phyloP scores from a whole-genome alignment of 208 protist genomes.

The Novymonas esmeraldas region DNA sequence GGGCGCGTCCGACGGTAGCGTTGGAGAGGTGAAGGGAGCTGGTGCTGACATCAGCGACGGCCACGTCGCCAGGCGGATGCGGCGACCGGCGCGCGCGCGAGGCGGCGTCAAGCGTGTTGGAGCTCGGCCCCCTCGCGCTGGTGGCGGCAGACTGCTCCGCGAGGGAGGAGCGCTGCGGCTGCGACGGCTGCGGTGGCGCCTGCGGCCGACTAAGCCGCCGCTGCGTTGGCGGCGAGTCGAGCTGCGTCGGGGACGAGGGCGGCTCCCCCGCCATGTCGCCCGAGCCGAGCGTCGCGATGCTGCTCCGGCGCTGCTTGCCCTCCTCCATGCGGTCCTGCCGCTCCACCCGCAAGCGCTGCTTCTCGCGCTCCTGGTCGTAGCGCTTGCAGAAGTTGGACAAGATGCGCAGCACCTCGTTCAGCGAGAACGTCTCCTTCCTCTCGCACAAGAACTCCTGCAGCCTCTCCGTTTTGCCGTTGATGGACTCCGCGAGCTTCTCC shows the following conservation, averaged over 20 bases:
- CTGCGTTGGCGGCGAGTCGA: not conserved
- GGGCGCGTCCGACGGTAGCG: too few relatives aligned
- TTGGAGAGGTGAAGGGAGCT: too few relatives aligned
- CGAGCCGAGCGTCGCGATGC: not conserved
- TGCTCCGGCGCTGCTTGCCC: not conserved
- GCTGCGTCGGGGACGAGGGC: too few relatives aligned
- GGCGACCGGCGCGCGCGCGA: not conserved
- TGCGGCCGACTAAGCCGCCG: not conserved
- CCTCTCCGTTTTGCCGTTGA: conserved; percentile 47
- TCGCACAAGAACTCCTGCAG: conserved; percentile 68
- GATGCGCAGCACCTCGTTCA: conserved; percentile 64
- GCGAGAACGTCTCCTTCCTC: conserved; percentile 39
- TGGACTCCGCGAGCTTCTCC: conserved; percentile 49
- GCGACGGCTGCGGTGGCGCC: not conserved
- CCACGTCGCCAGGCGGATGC: not conserved
- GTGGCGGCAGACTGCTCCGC: not conserved
- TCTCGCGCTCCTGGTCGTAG: conserved; percentile 48
- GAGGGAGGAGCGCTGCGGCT: not conserved
- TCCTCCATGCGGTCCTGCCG: conserved; percentile 8
- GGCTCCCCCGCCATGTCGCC: not conserved
- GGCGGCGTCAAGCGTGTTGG: not conserved
- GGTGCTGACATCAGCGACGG: not conserved
- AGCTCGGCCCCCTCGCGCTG: not conserved
- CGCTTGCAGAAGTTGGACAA: conserved; percentile 65
- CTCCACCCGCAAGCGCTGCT: conserved; percentile 28